Evolutionary conservation across 495 filamentous ascomycete genomes (phyloP).

Genomic region (Penicillium bovifimosum): DNA sequence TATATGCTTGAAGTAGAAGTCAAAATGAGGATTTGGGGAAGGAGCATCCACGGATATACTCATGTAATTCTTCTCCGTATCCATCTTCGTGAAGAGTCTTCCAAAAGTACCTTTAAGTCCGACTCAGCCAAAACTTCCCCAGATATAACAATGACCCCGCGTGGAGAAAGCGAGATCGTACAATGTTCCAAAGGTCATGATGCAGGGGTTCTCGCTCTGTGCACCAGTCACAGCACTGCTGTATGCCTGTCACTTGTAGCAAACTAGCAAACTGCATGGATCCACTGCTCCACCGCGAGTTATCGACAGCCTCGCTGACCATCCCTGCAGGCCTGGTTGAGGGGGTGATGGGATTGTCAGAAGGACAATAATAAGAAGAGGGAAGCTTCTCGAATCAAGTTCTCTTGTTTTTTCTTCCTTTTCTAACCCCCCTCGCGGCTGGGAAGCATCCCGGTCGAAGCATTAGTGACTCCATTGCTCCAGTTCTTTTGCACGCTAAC

Average conservation of each 20-base stretch:
- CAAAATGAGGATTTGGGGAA: too few species aligned
- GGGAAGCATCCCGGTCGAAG: constrained; percentile 8
- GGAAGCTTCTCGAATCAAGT: constrained; percentile 18
- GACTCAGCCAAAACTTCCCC: neutral
- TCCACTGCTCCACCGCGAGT: constrained; percentile 26
- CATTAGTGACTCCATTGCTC: constrained; percentile 20
- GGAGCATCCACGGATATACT: too few species aligned
- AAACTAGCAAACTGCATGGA: constrained; percentile 31
- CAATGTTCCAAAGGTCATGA: neutral
- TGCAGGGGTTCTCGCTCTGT: constrained; percentile 5
- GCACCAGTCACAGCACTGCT: constrained; percentile 2
- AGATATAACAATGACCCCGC: neutral
- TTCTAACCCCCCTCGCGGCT: neutral
- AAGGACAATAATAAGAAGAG: constrained; percentile 3
- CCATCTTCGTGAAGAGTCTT: too few species aligned
- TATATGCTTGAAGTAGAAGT: too few species aligned
- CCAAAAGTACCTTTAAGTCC: too few species aligned
- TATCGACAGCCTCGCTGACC: constrained; percentile 2
- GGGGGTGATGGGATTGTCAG: neutral
- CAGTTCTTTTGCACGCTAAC: constrained; percentile 31
- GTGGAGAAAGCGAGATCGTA: neutral
- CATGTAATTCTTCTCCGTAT: too few species aligned
- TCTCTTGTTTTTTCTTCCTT: neutral
- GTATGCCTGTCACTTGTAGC: constrained; percentile 9
- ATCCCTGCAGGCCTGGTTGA: constrained; percentile 6